These are phyloP conservation scores for Cephalotrichum gorgonifer DNA, from an alignment of 2,329 filamentous ascomycete species.

Conservation along the genomic window DNA sequence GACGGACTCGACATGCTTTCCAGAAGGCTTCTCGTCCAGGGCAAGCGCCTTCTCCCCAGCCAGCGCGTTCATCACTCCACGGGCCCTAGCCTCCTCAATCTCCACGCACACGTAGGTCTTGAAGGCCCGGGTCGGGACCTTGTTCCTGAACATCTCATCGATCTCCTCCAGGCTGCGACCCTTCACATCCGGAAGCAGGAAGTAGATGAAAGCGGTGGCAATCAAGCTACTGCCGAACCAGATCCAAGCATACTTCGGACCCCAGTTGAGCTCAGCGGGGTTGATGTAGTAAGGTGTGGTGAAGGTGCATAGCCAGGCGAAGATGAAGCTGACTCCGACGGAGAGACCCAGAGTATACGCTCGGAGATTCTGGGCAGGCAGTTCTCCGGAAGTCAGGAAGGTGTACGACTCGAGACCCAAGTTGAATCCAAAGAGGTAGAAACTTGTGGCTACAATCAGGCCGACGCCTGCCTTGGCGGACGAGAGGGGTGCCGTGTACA, in stretches of 20 bases:
- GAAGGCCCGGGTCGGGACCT: constrained; percentile 6
- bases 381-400: background rate
- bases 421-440: constrained; percentile 3
- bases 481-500: background rate
- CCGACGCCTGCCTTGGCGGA: background rate
- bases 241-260: constrained; percentile 14
- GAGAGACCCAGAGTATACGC: constrained; percentile 1
- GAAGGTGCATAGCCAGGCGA: constrained; percentile 7
- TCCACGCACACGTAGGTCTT: constrained; percentile 6
- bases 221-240: constrained; percentile 1
- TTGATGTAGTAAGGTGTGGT: constrained; percentile 22
- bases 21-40: background rate
- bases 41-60: background rate
- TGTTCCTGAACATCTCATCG: constrained; percentile 8
- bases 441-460: background rate
- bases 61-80: background rate
- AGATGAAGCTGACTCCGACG: background rate
- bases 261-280: constrained; percentile 25
- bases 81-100: background rate
- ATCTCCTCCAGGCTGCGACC: constrained; percentile 7
- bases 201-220: constrained; percentile 17
- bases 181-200: constrained; percentile 6
- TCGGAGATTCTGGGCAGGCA: constrained; percentile 4
- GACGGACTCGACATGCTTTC: background rate
- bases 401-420: background rate